Percentiles rank a stretch among this genome's conserved stretches.
These are phyloP conservation scores for Rhizopogon salebrosus DNA, from an alignment of 768 basidiomycete species.

Conservation along the genomic window DNA sequence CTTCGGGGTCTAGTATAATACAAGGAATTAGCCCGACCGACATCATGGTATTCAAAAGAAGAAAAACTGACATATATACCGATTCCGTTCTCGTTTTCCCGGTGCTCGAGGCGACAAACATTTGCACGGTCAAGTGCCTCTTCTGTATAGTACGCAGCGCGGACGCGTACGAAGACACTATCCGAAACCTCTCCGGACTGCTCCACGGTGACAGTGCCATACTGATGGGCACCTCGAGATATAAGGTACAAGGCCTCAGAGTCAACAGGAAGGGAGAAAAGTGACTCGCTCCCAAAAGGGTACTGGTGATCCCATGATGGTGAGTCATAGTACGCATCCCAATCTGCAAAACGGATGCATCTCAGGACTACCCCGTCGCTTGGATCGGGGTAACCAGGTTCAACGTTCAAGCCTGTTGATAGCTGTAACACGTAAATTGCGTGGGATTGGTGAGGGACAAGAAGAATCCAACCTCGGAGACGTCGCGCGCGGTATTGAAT, in stretches of 20 bases:
- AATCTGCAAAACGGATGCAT: constrained; percentile 8
- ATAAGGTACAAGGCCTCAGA: constrained; percentile 29
- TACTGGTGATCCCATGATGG: constrained; percentile 16
- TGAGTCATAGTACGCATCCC: constrained; percentile 8
- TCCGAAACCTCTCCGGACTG: constrained; percentile 9
- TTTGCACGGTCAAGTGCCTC: constrained; percentile 21
- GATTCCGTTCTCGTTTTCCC: constrained; percentile 25
- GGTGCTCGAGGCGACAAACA: constrained; percentile 26
- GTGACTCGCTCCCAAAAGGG: constrained; percentile 12
- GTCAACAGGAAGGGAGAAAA: constrained; percentile 24
- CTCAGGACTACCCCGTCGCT: constrained; percentile 14
- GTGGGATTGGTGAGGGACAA: too few species aligned
- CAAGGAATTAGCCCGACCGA: neutral
- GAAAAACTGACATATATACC: constrained; percentile 32
- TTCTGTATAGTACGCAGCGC: constrained; percentile 21
- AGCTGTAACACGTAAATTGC: constrained; percentile 8
- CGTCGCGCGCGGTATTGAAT: neutral
- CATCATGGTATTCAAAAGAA: neutral
- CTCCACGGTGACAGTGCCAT: constrained; percentile 14
- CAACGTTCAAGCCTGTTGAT: neutral
- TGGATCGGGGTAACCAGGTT: neutral
- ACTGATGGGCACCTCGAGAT: constrained; percentile 25
- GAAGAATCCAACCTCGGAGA: neutral
- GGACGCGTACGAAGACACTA: constrained; percentile 24
- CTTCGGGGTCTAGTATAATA: constrained; percentile 13